Evolutionary conservation across 2,329 filamentous ascomycete genomes (phyloP).

Genomic region (Teratosphaeria viscida): DNA sequence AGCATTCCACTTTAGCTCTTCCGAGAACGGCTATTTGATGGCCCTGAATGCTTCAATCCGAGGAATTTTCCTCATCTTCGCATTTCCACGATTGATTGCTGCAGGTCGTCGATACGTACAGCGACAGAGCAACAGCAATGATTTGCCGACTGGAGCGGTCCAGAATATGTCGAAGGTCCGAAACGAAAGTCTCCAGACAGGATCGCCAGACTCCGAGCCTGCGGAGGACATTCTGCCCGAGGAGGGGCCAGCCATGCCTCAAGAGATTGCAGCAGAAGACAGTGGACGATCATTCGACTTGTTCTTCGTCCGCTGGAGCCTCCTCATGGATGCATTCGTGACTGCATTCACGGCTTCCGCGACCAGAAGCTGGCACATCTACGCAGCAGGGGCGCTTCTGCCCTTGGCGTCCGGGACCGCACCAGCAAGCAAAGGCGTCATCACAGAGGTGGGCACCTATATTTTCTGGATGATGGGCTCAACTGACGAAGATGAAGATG

Average conservation of each 20-base stretch:
- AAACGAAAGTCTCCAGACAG: neutral
- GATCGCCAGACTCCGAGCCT: neutral
- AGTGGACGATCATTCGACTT: neutral
- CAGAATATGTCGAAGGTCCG: neutral
- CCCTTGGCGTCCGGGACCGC: neutral
- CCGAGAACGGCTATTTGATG: neutral
- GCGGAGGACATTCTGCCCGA: neutral
- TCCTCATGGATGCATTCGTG: neutral
- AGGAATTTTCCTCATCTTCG: neutral
- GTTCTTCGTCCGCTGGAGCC: neutral
- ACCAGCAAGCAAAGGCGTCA: slow-evolving; percentile 1
- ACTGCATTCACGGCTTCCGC: neutral
- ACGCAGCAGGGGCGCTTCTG: neutral
- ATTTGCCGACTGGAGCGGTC: neutral
- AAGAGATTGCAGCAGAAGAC: neutral
- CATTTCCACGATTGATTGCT: neutral
- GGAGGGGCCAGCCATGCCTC: neutral
- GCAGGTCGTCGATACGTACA: neutral
- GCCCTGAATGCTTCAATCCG: neutral
- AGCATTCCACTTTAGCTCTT: neutral
- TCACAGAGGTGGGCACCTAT: neutral
- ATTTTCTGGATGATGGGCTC: neutral
- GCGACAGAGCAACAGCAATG: neutral
- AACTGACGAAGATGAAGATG: neutral
- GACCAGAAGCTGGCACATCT: neutral